Conservation (phyloP, 148 eudicot species). For the Heliamphora exappendiculata region DNA sequence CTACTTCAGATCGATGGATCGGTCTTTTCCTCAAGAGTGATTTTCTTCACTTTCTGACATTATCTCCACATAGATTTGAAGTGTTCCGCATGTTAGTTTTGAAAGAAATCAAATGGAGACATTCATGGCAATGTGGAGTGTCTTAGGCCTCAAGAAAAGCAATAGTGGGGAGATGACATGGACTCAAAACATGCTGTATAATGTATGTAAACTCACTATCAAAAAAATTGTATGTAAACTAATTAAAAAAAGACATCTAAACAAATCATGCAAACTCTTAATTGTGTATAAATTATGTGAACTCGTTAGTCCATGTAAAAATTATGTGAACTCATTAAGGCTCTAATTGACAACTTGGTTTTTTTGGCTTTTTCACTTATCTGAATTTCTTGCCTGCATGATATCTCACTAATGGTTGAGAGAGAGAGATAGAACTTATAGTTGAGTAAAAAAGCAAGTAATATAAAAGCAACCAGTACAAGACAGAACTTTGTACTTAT, state of each 20-base stretch:
- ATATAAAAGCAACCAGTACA: background rate
- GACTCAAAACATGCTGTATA: background rate
- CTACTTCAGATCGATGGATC: too few relatives aligned
- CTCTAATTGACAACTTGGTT: too few relatives aligned
- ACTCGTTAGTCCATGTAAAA: background rate
- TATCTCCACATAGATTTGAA: background rate
- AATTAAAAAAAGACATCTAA: background rate
- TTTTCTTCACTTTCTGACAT: too few relatives aligned
- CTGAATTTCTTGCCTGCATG: too few relatives aligned
- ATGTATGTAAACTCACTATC: background rate
- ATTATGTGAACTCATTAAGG: background rate
- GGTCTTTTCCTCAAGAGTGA: too few relatives aligned
- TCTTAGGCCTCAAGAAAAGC: background rate
- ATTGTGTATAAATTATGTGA: background rate
- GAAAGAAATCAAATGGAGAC: too few relatives aligned
- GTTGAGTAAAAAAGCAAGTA: constrained; percentile 6
- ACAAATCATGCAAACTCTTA: too few relatives aligned
- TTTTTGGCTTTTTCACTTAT: too few relatives aligned
- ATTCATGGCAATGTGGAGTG: background rate
- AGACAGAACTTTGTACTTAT: background rate
- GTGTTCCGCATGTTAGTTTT: constrained; percentile 6
- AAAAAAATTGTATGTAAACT: too few relatives aligned
- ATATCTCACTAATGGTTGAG: background rate
- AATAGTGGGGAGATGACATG: background rate
- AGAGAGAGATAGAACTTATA: background rate